A percentile compares a stretch with the other conserved stretches of the same genome.
phyloP scores from a whole-genome alignment of 768 basidiomycete genomes.

The Leccinum imitatum region DNA sequence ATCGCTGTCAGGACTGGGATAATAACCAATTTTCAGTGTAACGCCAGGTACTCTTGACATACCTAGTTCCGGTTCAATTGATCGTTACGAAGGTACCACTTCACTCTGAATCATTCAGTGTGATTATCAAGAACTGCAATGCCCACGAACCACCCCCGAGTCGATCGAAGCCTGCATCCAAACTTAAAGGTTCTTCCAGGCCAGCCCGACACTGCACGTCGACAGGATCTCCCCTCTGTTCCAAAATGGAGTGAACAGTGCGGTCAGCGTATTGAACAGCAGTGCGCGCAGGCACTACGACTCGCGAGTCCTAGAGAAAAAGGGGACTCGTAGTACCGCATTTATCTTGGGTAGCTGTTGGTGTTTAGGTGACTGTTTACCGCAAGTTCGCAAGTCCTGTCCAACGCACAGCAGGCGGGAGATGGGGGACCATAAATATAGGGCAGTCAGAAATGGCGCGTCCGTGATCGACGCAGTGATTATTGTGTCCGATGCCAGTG shows the following conservation, averaged over 20 bases:
- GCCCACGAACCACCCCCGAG: too few relatives aligned
- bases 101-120: background rate
- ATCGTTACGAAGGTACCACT: background rate
- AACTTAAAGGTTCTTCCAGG: background rate
- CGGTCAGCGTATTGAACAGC: too few relatives aligned
- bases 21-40: too few relatives aligned
- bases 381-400: background rate
- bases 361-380: background rate
- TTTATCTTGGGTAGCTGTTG: background rate
- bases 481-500: background rate
- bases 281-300: background rate
- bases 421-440: background rate
- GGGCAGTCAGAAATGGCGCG: background rate
- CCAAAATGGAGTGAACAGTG: too few relatives aligned
- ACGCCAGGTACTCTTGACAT: background rate
- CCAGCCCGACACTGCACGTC: background rate
- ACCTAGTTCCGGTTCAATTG: background rate
- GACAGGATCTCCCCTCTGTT: too few relatives aligned
- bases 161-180: too few relatives aligned
- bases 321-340: background rate
- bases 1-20: background rate
- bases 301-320: background rate
- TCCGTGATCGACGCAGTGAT: background rate
- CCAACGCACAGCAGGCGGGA: background rate
- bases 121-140: background rate